Conservation (phyloP, 257 asterid genomes). For the Parsonsia alboflavescens region DNA sequence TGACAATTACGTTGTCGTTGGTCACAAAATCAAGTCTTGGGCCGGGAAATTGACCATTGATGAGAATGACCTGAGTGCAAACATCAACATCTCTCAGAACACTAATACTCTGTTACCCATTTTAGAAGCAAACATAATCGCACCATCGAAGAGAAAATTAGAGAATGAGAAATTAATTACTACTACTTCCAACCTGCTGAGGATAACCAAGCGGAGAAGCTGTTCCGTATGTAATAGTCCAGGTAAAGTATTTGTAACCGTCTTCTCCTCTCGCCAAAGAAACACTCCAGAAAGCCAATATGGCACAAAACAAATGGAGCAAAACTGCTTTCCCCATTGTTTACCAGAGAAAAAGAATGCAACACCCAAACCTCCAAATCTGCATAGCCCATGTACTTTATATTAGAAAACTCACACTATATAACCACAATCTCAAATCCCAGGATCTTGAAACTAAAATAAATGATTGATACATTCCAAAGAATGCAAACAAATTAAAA, state of each 20-base stretch:
- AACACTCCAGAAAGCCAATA: conserved; percentile 42
- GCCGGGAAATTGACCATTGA: conserved; percentile 94
- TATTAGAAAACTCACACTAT: background rate
- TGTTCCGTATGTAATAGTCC: conserved; percentile 83
- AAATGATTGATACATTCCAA: background rate
- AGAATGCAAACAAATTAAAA: background rate
- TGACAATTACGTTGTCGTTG: conserved; percentile 77
- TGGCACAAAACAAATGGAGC: conserved; percentile 31
- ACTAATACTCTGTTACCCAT: background rate
- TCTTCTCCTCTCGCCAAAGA: conserved; percentile 66
- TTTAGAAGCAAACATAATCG: background rate
- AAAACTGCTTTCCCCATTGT: conserved; percentile 44
- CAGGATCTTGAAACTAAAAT: background rate
- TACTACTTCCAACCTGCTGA: conserved; percentile 55
- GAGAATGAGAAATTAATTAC: background rate
- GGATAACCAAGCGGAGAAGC: conserved; percentile 74
- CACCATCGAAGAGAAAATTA: background rate
- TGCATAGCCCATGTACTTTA: conserved; percentile 29
- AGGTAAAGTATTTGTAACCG: conserved; percentile 68
- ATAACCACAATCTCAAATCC: background rate
- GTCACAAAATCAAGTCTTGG: conserved; percentile 81
- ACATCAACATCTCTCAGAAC: background rate
- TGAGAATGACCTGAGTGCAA: conserved; percentile 68
- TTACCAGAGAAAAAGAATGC: conserved; percentile 7
- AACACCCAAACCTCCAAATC: conserved; percentile 28